Conservation (phyloP, 768 basidiomycete species). For the Galerina sulciceps region DNA sequence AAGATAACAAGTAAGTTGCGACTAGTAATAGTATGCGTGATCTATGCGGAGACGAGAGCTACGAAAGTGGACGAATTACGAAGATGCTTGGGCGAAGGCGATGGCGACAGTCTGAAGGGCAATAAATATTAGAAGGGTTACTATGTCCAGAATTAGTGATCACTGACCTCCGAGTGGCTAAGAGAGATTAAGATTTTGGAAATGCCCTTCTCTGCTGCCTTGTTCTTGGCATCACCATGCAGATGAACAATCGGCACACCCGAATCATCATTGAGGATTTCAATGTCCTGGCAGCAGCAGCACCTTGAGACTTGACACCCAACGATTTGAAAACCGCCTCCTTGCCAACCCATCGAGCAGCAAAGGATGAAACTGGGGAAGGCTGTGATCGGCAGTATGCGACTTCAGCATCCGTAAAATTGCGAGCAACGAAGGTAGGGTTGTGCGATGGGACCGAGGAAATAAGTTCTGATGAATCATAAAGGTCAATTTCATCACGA, state of each 20-base stretch:
- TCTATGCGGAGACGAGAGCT: constrained; percentile 10
- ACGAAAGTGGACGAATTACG: constrained; percentile 18
- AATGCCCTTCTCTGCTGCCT: constrained; percentile 76
- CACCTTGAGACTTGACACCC: constrained; percentile 88
- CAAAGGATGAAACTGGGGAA: constrained; percentile 87
- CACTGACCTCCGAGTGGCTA: constrained; percentile 88
- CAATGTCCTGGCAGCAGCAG: constrained; percentile 93
- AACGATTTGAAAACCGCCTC: constrained; percentile 98
- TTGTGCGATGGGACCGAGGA: constrained; percentile 90
- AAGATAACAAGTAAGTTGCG: constrained; percentile 10
- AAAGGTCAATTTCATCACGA: constrained; percentile 7
- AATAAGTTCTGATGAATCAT: constrained; percentile 74
- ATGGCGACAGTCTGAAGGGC: constrained; percentile 73
- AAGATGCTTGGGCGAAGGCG: constrained; percentile 82
- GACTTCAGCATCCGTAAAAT: constrained; percentile 91
- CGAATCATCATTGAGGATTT: constrained; percentile 80
- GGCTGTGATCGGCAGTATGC: constrained; percentile 88
- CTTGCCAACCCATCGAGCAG: constrained; percentile 96
- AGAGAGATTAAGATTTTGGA: constrained; percentile 80
- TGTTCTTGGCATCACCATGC: constrained; percentile 77
- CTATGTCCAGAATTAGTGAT: neutral
- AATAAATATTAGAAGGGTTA: constrained; percentile 18
- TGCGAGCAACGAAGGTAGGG: constrained; percentile 83
- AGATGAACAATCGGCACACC: constrained; percentile 81
- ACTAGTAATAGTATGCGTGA: constrained; percentile 13